Evolutionary conservation across 2,329 filamentous ascomycete species (phyloP).

Genomic region (Zymoseptoria tritici): DNA sequence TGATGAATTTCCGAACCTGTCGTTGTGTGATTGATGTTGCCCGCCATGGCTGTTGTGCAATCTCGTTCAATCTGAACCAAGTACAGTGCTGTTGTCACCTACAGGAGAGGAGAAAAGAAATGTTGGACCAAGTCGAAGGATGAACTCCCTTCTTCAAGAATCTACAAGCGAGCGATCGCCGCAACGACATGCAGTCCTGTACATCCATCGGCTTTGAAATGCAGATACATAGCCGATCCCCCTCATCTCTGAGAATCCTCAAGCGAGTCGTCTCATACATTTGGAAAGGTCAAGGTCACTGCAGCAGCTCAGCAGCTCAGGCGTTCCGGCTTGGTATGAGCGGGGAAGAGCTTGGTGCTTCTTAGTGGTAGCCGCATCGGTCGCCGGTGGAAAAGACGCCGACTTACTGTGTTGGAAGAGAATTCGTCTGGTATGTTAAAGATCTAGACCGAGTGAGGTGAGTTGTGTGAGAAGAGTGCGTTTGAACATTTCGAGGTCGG

Average conservation of each 20-base stretch:
- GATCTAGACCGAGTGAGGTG: too few species aligned
- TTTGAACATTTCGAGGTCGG: too few species aligned
- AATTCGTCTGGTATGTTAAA: too few species aligned
- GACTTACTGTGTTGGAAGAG: too few species aligned
- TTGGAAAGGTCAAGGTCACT: not conserved
- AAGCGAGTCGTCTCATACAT: not conserved
- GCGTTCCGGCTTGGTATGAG: not conserved
- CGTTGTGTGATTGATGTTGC: not conserved
- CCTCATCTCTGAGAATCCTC: not conserved
- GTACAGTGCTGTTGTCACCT: not conserved
- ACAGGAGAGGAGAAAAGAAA: not conserved
- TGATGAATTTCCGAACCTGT: not conserved
- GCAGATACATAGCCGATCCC: not conserved
- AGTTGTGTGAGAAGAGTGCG: too few species aligned
- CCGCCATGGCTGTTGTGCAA: not conserved
- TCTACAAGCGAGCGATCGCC: not conserved
- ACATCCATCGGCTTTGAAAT: not conserved
- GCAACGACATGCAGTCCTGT: not conserved
- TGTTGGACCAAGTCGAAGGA: not conserved
- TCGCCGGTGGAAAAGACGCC: not conserved
- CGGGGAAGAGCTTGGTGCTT: not conserved
- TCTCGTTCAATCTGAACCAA: not conserved
- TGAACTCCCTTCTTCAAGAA: not conserved
- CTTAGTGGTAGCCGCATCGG: not conserved
- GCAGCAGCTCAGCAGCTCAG: not conserved